Evolutionary conservation across 371 early-diverging fungal genomes (phyloP), one percentile per base, ranked within the genome.

Genomic region (Mucor ambiguus): DNA sequence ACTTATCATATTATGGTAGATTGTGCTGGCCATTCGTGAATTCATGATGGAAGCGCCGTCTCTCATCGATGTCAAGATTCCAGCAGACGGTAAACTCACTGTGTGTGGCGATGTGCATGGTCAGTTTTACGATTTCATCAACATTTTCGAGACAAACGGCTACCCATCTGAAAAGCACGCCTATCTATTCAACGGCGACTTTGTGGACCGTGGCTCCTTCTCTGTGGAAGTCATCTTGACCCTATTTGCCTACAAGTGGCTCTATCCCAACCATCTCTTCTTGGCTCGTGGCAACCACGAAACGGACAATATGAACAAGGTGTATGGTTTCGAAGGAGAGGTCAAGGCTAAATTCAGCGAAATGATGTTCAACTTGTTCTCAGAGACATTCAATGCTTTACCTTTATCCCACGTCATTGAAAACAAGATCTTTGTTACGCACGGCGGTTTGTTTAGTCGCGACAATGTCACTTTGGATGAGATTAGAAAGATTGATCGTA

Each of bases 31-130:
- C 38, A 85, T 84, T 24, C 89, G 90, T 63, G 76, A 87, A 63
- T 79, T 89, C 60, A 90, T 98, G 77, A 76, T 88, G 63, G 78
- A 86, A 56, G 78, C 86, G 30, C 89, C 93, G 5, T 87, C 95
- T 22, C 81, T 98, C 61, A 91, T 96, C 28, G 96, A 97, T 69
- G 85, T 97, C 30, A 69, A 74, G 1, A 88, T 98, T 9, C 95
- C 96, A 14, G 77, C 77, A 14, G 89, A 86, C 66, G 80, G 84
- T 58, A 88, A 84, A 63, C 52, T 98, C 35, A 97, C 95, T 2
- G 93, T 99, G 8, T 98, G 99, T 80, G 99, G 99, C 60, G 99
- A 99, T 77, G 96, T 97, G 26, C 99, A 99, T 73, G 99, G 89
- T 74, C 99, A 99, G 88, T 99, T 89, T 80, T 99, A 98, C 74